Evolutionary conservation across 2,329 filamentous ascomycete species (phyloP).

Genomic region (Amesomyces nigricolor): DNA sequence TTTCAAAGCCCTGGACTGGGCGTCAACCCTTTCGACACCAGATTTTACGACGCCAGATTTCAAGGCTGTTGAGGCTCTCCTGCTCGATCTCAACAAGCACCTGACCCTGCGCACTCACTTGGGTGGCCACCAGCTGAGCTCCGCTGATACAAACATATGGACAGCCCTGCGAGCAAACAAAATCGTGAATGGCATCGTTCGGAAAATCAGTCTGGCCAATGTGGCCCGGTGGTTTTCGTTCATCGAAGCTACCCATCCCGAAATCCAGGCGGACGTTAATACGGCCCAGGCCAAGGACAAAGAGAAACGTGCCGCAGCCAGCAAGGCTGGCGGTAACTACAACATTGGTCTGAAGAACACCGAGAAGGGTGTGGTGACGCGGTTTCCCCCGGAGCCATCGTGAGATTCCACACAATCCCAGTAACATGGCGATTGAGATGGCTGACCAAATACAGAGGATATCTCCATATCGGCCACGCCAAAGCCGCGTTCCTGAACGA

Average conservation of each 20-base stretch:
- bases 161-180: conserved; percentile 73
- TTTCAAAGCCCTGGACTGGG: no score
- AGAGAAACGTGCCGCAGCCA: conserved; percentile 62
- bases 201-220: conserved; percentile 72
- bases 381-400: conserved; percentile 93
- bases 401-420: conserved; percentile 35
- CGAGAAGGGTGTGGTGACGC: conserved; percentile 82
- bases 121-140: conserved; percentile 70
- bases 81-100: conserved; percentile 70
- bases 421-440: not conserved
- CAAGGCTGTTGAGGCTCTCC: conserved; percentile 43
- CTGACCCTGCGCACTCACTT: conserved; percentile 82
- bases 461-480: conserved; percentile 91
- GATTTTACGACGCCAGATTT: conserved; percentile 79
- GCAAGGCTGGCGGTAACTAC: conserved; percentile 74
- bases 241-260: conserved; percentile 74
- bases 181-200: conserved; percentile 62
- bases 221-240: conserved; percentile 82
- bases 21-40: conserved; percentile 39
- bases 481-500: conserved; percentile 72
- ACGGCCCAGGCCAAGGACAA: conserved; percentile 61
- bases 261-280: conserved; percentile 67
- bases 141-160: conserved; percentile 78
- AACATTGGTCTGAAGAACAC: conserved; percentile 76
- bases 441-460: conserved; percentile 49